Evolutionary conservation across 2,329 filamentous ascomycete genomes (phyloP).

Genomic region (Calonectria pseudoreteaudii): DNA sequence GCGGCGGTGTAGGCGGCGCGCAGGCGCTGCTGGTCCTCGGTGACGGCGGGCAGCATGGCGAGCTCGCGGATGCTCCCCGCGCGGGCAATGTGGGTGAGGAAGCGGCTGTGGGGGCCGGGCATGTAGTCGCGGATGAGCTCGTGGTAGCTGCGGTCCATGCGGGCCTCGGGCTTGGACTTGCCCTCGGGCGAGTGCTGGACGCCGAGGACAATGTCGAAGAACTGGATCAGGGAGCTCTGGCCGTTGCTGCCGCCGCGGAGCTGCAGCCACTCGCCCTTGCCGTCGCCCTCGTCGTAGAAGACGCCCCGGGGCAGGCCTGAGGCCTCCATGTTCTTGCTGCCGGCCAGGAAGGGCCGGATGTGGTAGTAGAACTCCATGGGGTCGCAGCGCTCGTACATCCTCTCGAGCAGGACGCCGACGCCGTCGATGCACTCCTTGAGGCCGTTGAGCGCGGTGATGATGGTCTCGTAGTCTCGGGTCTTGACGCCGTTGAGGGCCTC

Average conservation of each 20-base stretch:
- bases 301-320: conserved; percentile 87
- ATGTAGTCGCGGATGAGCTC: conserved; percentile 88
- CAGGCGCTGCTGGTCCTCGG: conserved; percentile 59
- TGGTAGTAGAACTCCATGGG: conserved; percentile 90
- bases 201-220: conserved; percentile 89
- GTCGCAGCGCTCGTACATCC: conserved; percentile 92
- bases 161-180: conserved; percentile 38
- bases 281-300: conserved; percentile 82
- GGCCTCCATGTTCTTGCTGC: conserved; percentile 90
- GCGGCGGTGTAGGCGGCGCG: conserved; percentile 74
- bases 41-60: conserved; percentile 67
- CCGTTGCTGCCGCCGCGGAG: conserved; percentile 94
- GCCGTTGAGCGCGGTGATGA: conserved; percentile 72
- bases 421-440: conserved; percentile 77
- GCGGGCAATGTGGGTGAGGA: conserved; percentile 76
- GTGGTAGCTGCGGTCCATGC: conserved; percentile 56
- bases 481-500: conserved; percentile 78
- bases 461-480: conserved; percentile 67
- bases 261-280: conserved; percentile 76
- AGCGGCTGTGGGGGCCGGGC: conserved; percentile 84
- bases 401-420: conserved; percentile 74
- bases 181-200: conserved; percentile 75
- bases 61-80: conserved; percentile 82
- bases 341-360: conserved; percentile 89
- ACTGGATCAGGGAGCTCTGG: conserved; percentile 91